Conservation (phyloP, 73 alveolate species). For the Paramecium sexaurelia region DNA sequence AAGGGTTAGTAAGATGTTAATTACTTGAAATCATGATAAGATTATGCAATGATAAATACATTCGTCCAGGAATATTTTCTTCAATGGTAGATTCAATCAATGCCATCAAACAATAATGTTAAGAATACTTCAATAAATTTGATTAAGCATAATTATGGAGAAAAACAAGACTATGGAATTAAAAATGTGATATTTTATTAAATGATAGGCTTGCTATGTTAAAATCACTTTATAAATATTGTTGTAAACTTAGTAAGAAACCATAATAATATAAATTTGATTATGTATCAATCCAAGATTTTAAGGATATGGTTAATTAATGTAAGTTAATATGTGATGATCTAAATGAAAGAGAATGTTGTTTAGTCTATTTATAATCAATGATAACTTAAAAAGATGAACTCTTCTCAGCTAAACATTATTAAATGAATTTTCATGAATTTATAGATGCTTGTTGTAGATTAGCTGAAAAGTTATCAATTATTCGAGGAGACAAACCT, state of each 20-base stretch:
- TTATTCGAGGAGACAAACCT: conserved; percentile 33
- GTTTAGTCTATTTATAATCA: background rate
- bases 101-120: background rate
- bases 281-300: conserved; percentile 2
- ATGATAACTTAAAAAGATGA: conserved; percentile 15
- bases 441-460: background rate
- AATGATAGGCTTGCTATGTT: conserved; percentile 11
- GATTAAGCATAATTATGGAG: conserved; percentile 50
- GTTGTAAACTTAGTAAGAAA: conserved; percentile 18
- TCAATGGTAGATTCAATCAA: background rate
- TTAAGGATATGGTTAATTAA: background rate
- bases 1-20: conserved; percentile 46
- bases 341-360: conserved; percentile 11
- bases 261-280: conserved; percentile 11
- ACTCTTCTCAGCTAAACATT: conserved; percentile 1
- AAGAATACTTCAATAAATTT: background rate
- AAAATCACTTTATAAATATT: background rate
- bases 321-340: background rate
- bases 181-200: conserved; percentile 13
- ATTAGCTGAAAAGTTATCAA: conserved; percentile 44
- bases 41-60: conserved; percentile 34
- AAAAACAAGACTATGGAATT: conserved; percentile 19
- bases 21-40: conserved; percentile 50
- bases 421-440: conserved; percentile 51
- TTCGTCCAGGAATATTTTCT: conserved; percentile 18